These are phyloP conservation scores for Penicillium mononematosum DNA, from an alignment of 495 filamentous ascomycete species.

Conservation along the genomic window DNA sequence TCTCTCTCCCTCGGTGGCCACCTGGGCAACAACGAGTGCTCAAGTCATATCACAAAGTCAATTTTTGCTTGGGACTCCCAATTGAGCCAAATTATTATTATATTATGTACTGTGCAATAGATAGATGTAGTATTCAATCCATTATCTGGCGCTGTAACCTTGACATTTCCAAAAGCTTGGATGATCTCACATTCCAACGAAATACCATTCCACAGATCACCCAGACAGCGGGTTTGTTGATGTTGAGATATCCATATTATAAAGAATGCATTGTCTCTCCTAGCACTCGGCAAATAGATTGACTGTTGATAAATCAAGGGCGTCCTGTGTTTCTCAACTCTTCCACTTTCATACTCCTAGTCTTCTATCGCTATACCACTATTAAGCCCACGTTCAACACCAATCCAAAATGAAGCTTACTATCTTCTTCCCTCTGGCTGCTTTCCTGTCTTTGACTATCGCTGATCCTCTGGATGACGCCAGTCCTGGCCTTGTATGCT, in stretches of 20 bases:
- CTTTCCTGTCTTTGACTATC: constrained; percentile 24
- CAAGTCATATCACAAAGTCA: background rate
- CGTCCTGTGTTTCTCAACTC: background rate
- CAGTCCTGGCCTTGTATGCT: constrained; percentile 24
- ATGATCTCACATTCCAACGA: constrained; percentile 7
- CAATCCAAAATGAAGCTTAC: constrained; percentile 30
- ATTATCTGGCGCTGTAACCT: background rate
- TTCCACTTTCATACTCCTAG: background rate
- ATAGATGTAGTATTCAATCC: background rate
- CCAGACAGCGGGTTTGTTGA: constrained; percentile 6
- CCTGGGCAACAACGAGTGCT: background rate
- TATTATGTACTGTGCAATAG: background rate
- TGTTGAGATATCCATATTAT: background rate
- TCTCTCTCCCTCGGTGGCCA: background rate
- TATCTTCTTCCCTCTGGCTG: constrained; percentile 25
- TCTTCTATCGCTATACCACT: background rate
- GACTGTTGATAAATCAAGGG: constrained; percentile 4
- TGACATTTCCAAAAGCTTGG: background rate
- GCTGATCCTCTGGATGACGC: constrained; percentile 14
- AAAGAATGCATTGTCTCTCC: background rate
- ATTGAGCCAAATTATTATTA: background rate
- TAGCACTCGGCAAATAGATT: background rate
- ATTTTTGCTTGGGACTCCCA: background rate
- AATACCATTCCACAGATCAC: constrained; percentile 6
- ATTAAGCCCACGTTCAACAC: background rate